Base-by-base conservation (phyloP, 306 rosid species). In the Quillaja saponaria region DNA sequence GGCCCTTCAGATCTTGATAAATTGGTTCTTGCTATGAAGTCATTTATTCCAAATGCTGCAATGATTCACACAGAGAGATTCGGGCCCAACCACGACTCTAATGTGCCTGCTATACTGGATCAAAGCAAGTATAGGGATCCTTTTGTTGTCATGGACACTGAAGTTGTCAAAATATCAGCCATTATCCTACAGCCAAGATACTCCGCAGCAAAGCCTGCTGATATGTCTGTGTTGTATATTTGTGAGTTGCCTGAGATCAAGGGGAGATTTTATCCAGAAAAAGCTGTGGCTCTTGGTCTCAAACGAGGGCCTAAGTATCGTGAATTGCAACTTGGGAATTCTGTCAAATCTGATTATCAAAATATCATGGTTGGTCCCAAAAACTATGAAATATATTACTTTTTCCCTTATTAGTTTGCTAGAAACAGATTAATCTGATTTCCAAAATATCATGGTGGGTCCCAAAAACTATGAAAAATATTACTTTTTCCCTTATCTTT, bases 41-140 rank as follows among this genome's bases (percentile, higher is more conserved):
- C 83, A 68, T 91, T 91, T 68, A 78, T 91, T 68, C 97, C 90
- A 72, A 78, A 76, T 72, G 96, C 94, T 76, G 94, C 92, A 74
- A 88, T 92, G 98, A 90, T 88, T 80, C 83, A 92, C 84, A 92
- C 98, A 25, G 73, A 66, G 81, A 88, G 96, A 80, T 92, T 88
- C 70, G 98, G 85, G 39, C 87, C 88, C 9, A 39, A 58, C 40
- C 61, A 53, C 6, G 19, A 56, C 74, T 62, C 78, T 9, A 49
- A 66, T 46, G 82, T 58, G 44, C 48, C 73, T 49, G 7, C 63
- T 66, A 56, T 58, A 62, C 53, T 60, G 13, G 38, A 41, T 65
- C 71, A 47, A 66, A 73, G 64, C 75, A 74, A 55, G 58, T 66
- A 41, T 73, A 56, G 19, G 44, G 84, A 84, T 25, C 84, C 98